Evolutionary conservation across 371 early-diverging fungal species (phyloP).

Genomic region (Batkoa obscura): DNA sequence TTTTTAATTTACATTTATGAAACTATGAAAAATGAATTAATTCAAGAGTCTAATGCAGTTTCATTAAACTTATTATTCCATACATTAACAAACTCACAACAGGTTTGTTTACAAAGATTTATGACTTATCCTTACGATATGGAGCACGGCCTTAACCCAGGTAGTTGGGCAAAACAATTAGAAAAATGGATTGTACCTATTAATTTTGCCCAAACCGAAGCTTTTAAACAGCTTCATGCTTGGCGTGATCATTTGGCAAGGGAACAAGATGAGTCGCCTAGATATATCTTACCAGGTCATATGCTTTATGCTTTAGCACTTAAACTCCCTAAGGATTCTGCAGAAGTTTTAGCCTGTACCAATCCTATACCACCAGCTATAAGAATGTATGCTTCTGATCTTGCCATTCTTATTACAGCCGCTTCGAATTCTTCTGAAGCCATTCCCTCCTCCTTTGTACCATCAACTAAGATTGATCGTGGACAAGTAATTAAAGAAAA

Average conservation of each 20-base stretch:
- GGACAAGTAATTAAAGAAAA: neutral
- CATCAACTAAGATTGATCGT: neutral
- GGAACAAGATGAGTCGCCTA: constrained; percentile 72
- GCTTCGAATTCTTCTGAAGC: neutral
- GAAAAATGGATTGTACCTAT: constrained; percentile 40
- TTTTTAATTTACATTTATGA: constrained; percentile 88
- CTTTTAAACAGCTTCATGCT: constrained; percentile 65
- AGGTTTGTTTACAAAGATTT: constrained; percentile 39
- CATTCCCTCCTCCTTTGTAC: neutral
- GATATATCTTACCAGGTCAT: constrained; percentile 80
- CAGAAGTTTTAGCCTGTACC: constrained; percentile 58
- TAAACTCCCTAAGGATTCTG: constrained; percentile 50
- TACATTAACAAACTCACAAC: constrained; percentile 43
- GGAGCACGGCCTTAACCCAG: constrained; percentile 46
- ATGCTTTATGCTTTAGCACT: constrained; percentile 61
- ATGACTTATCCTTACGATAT: constrained; percentile 67
- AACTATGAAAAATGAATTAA: constrained; percentile 63
- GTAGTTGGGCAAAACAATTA: constrained; percentile 56
- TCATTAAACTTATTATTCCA: constrained; percentile 44
- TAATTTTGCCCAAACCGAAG: constrained; percentile 30
- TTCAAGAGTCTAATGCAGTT: constrained; percentile 24
- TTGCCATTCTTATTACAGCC: constrained; percentile 19
- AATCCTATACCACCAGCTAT: constrained; percentile 68
- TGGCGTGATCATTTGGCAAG: constrained; percentile 87
- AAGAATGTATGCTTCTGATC: constrained; percentile 54